Percentiles rank a stretch among this genome's conserved stretches.
Evolutionary conservation across 352 stramenopile genomes (phyloP).

Genomic region (Phytophthora sp.): DNA sequence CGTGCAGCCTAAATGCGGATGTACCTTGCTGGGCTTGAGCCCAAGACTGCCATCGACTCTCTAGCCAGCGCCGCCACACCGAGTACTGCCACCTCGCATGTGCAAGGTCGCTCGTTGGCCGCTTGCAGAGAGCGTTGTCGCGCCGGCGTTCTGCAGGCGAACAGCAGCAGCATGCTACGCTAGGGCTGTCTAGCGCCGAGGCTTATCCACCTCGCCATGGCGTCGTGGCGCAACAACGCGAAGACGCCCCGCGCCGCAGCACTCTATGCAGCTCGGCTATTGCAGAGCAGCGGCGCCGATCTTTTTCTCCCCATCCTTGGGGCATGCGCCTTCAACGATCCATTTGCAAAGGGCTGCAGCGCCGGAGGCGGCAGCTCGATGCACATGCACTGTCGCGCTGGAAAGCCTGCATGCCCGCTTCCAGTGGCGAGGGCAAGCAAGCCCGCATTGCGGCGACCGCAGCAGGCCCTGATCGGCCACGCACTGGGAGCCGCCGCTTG

Average conservation of each 20-base stretch:
- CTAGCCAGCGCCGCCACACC: too few species aligned
- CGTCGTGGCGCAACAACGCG: slow-evolving; percentile 14
- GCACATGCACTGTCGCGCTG: too few species aligned
- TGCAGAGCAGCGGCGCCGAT: slow-evolving; percentile 27
- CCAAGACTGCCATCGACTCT: too few species aligned
- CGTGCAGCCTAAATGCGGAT: too few species aligned
- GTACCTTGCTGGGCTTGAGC: too few species aligned
- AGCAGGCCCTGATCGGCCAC: slow-evolving; percentile 8
- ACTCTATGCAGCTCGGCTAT: slow-evolving; percentile 28
- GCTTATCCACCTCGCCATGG: slow-evolving; percentile 2
- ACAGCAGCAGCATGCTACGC: background rate
- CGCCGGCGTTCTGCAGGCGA: background rate
- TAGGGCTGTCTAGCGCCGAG: background rate
- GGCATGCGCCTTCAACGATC: slow-evolving; percentile 15
- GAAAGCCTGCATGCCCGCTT: too few species aligned
- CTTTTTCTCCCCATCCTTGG: slow-evolving; percentile 22
- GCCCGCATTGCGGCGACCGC: too few species aligned
- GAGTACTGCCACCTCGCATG: background rate
- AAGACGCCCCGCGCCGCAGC: slow-evolving; percentile 9
- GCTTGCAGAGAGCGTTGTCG: slow-evolving; percentile 5
- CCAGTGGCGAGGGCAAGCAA: too few species aligned
- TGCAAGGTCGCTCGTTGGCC: slow-evolving; percentile 4
- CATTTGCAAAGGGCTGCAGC: too few species aligned
- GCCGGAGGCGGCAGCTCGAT: background rate
- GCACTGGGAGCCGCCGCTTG: slow-evolving; percentile 3